Evolutionary conservation across 345 rosid genomes (phyloP), one percentile per base, ranked within the genome.

Genomic region (Dimocarpus longan): DNA sequence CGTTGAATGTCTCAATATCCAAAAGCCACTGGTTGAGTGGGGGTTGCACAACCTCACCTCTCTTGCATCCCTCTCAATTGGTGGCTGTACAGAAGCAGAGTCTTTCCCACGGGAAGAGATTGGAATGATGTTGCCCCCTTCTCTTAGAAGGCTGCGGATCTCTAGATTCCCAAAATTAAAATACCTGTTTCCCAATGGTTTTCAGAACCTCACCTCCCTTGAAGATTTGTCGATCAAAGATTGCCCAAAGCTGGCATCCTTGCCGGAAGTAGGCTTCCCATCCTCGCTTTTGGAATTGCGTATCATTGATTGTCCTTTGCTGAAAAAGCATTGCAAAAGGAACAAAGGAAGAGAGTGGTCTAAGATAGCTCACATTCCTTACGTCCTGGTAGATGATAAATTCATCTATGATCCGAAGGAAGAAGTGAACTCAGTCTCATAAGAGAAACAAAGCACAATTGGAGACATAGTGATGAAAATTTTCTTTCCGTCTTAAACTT

Each of bases 301-400:
- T 50, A 71, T 83, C 21, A 1, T 37, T 42, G n/a, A 10, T 22
- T 83, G 80, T 66, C 71, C 82, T 22, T 28, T 50, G 70, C 56
- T 82, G 11, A 52, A 59, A 42, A 40, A 67, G 28, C n/a, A 74
- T 42, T 83, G 80, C 80, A 66, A 28, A 70, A 76, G 63, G 48
- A 26, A 73, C 43, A 56, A 37, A 52, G 78, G 78, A n/a, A 56
- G 59, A 50, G 80, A 83, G 21, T 83, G 80, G 85, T 42, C 65
- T n/a, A 79, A 68, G 57, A 72, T 83, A 60, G 62, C 71, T 26
- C 67, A 76, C 46, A 79, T 83, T 19, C 85, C 78, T 15, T 26
- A 2, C n/a, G 80, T 79, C 54, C 5, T 18, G 6, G 19, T 72
- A 18, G 66, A 72, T 42, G 8, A 5, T 0, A 56, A n/a, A 39